These are phyloP conservation scores for Hippophae tibetana DNA, from an alignment of 306 rosid species.

Conservation along the genomic window DNA sequence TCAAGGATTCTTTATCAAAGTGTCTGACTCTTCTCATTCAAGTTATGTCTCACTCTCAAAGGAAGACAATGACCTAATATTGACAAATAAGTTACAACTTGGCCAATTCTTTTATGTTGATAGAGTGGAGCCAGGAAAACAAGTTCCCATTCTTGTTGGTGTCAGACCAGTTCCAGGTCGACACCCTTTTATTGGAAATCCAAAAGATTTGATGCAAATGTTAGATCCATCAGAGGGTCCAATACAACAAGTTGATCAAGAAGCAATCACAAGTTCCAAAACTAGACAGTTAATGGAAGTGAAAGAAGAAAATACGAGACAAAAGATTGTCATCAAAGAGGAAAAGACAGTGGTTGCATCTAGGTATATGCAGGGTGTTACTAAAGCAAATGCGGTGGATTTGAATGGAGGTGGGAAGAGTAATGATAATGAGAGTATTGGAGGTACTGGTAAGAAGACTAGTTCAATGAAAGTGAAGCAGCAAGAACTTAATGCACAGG, in stretches of 20 bases:
- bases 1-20: slow-evolving; percentile 78
- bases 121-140: slow-evolving; percentile 50
- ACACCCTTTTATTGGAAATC: slow-evolving; percentile 72
- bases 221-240: slow-evolving; percentile 46
- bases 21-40: slow-evolving; percentile 86
- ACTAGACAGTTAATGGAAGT: slow-evolving; percentile 26
- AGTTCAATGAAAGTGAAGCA: slow-evolving; percentile 51
- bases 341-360: slow-evolving; percentile 71
- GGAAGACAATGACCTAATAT: slow-evolving; percentile 71
- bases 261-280: slow-evolving; percentile 26
- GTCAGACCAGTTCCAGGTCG: slow-evolving; percentile 70
- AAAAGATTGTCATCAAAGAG: slow-evolving; percentile 73
- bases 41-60: slow-evolving; percentile 71
- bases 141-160: slow-evolving; percentile 69
- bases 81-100: slow-evolving; percentile 78
- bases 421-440: slow-evolving; percentile 42
- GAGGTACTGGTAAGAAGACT: slow-evolving; percentile 33
- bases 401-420: slow-evolving; percentile 35
- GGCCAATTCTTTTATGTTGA: slow-evolving; percentile 90
- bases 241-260: slow-evolving; percentile 21
- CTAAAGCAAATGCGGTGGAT: slow-evolving; percentile 34
- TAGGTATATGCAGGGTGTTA: slow-evolving; percentile 80
- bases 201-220: slow-evolving; percentile 93
- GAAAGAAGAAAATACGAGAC: slow-evolving; percentile 43
- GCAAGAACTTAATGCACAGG: slow-evolving; percentile 70